A percentile compares a stretch with the other conserved stretches of the same genome.
These are phyloP conservation scores for Hysterangium stoloniferum DNA, from an alignment of 768 basidiomycete genomes.

Conservation along the genomic window DNA sequence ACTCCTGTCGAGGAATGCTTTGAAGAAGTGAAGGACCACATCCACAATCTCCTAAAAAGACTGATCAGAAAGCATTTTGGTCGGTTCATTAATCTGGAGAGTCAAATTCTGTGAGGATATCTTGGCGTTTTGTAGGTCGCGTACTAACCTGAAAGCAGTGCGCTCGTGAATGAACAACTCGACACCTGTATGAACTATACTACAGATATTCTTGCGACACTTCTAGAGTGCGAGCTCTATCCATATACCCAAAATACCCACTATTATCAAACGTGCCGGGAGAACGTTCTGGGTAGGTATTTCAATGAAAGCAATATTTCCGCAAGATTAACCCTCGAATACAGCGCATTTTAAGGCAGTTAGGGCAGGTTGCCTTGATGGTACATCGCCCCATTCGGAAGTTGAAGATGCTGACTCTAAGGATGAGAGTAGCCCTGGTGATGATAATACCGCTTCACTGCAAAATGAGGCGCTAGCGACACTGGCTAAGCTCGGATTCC, in stretches of 20 bases:
- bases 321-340: background rate
- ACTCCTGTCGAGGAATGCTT: conserved; percentile 29
- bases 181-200: conserved; percentile 22
- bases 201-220: conserved; percentile 5
- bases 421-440: background rate
- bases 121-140: background rate
- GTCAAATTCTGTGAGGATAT: conserved; percentile 28
- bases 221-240: background rate
- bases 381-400: background rate
- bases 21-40: conserved; percentile 23
- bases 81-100: conserved; percentile 30
- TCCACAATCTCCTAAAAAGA: conserved; percentile 22
- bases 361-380: background rate
- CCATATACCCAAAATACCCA: conserved; percentile 40
- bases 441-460: no score
- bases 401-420: background rate
- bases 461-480: background rate
- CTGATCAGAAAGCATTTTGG: conserved; percentile 32
- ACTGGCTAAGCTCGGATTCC: background rate
- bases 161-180: conserved; percentile 22
- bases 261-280: conserved; percentile 27
- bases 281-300: conserved; percentile 25
- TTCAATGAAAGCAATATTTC: background rate
- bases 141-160: conserved; percentile 17
- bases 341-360: background rate